Conservation (phyloP, 768 basidiomycete genomes). For the Holtermannia corniformis region DNA sequence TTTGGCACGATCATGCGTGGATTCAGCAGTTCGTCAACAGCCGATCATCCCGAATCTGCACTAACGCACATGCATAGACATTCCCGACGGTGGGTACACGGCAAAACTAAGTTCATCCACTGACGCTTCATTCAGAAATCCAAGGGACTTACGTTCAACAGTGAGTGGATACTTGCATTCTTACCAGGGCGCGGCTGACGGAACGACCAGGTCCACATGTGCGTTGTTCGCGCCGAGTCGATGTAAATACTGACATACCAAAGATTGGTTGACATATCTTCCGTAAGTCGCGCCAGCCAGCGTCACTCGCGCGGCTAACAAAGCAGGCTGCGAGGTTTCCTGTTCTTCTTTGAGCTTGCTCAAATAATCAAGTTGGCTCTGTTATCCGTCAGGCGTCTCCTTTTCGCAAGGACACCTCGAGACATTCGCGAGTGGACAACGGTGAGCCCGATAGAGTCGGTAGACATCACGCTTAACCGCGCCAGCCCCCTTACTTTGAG, state of each 20-base stretch:
- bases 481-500: constrained; percentile 24
- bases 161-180: no score
- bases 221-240: not conserved
- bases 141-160: constrained; percentile 86
- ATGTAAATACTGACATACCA: constrained; percentile 37
- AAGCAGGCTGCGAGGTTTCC: constrained; percentile 76
- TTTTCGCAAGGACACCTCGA: constrained; percentile 42
- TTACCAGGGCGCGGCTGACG: no score
- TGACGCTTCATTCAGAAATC: constrained; percentile 54
- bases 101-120: not conserved
- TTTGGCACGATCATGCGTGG: constrained; percentile 47
- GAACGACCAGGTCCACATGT: not conserved
- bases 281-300: constrained; percentile 47
- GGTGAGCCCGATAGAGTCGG: constrained; percentile 1
- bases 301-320: not conserved
- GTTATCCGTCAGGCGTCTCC: constrained; percentile 33
- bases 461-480: not conserved
- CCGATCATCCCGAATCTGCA: constrained; percentile 13
- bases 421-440: constrained; percentile 42
- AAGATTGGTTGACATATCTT: constrained; percentile 89
- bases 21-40: constrained; percentile 7
- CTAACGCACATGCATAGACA: constrained; percentile 1
- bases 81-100: not conserved
- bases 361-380: constrained; percentile 78
- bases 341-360: constrained; percentile 87